Evolutionary conservation across 2,329 filamentous ascomycete genomes (phyloP), one percentile per base, ranked within the genome.

Genomic region (Cladosporium sp.): DNA sequence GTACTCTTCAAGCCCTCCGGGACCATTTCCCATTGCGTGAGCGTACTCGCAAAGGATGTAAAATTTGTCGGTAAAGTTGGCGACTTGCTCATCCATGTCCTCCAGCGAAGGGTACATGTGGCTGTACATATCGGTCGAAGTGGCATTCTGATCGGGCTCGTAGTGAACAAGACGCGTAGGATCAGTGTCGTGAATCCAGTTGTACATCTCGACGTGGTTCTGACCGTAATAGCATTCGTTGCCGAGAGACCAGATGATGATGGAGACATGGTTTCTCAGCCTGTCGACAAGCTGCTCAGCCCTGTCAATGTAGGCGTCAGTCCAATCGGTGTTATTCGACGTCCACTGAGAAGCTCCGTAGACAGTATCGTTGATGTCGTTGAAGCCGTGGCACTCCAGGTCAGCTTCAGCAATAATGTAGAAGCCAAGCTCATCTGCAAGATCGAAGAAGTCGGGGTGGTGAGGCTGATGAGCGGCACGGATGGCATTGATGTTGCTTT

Each of bases 181-280:
- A 56, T 87, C 83, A 9, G 73, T 68, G 2, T 67, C 52, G 54
- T 80, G 82, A 39, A 76, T 74, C 59, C 78, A 83, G 4, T 82
- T 68, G 60, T 84, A 84, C 85, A 88, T 88, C 36, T 78, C 80
- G 47, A 73, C 73, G 60, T 85, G 82, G 60, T 88, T 88, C 7
- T 72, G 69, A 1, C 85, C 85, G 58, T 85, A 86, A 61, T 86
- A 87, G 0, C 83, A 79, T 61, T 88, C 85, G 59, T 88, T 88
- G 0, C 85, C 85, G 0, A 88, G 71, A 24, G 81, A 85, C 85
- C 85, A 88, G 36, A 86, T 79, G 43, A 88, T 81, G 49, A 88
- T 73, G 11, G 77, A 83, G 0, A 84, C 64, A 57, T 86, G 82
- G 55, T 88, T 85, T 67, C 86, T 86, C 64, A 88, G 83, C n/a